Percentiles rank a stretch among this genome's conserved stretches.
Evolutionary conservation across 129 eudicot genomes (phyloP).

Genomic region (Chrysanthemum seticuspe): DNA sequence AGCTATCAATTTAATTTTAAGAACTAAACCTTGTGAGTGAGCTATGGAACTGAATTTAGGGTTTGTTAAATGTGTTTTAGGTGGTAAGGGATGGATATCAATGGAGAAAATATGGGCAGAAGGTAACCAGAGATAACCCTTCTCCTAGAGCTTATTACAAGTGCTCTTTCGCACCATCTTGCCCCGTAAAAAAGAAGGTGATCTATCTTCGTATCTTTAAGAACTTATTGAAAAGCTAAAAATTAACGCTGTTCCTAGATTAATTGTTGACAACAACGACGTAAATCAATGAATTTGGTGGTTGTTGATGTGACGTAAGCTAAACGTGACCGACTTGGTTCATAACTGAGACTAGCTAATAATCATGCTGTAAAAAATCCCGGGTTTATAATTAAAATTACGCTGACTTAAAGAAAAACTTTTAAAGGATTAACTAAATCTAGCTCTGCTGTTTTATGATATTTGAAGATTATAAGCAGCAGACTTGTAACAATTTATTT

Average conservation of each 20-base stretch:
- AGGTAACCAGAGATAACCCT: constrained; percentile 97
- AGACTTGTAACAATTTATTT: too few species aligned
- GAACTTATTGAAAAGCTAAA: neutral
- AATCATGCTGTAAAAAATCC: too few species aligned
- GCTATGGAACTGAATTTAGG: neutral
- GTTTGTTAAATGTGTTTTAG: constrained; percentile 32
- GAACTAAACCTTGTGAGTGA: constrained; percentile 25
- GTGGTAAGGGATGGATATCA: constrained; percentile 93
- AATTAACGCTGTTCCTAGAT: neutral
- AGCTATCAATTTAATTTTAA: constrained; percentile 17
- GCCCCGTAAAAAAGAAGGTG: constrained; percentile 99
- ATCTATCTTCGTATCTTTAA: neutral
- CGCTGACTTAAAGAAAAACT: too few species aligned
- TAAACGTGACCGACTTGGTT: too few species aligned
- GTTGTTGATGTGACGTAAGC: too few species aligned
- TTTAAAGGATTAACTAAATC: too few species aligned
- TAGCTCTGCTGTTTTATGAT: too few species aligned
- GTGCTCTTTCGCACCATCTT: constrained; percentile 91
- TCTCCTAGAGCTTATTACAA: constrained; percentile 98
- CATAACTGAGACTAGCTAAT: too few species aligned
- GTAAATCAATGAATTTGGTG: too few species aligned
- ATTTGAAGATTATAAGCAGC: too few species aligned
- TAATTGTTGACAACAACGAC: too few species aligned
- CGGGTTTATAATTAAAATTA: too few species aligned
- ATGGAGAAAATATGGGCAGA: constrained; percentile 99